Conservation (phyloP, 345 rosid genomes). For the Populus pruinosa region DNA sequence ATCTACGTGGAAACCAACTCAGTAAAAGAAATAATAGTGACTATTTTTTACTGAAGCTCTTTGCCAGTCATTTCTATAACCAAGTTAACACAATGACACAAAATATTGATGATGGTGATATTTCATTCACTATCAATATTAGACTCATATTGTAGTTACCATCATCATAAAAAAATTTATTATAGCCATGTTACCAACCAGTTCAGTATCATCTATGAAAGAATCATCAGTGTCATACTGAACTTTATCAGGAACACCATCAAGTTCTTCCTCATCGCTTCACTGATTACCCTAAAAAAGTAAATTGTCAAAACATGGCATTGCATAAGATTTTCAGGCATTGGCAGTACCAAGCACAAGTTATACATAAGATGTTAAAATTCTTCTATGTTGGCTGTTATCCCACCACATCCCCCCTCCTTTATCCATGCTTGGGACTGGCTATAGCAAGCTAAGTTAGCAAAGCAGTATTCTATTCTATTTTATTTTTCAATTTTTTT, state of each 20-base stretch:
- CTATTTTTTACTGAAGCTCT: background rate
- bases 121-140: background rate
- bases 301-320: background rate
- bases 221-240: conserved; percentile 27
- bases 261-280: conserved; percentile 22
- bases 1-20: background rate
- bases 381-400: background rate
- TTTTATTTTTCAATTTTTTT: too few relatives aligned
- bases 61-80: background rate
- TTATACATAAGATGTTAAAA: background rate
- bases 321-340: background rate
- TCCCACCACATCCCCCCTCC: background rate
- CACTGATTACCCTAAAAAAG: conserved; percentile 20
- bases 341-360: background rate
- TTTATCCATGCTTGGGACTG: background rate
- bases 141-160: background rate
- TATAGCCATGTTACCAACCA: conserved; percentile 14
- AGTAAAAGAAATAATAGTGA: too few relatives aligned
- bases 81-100: background rate
- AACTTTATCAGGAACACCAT: conserved; percentile 23
- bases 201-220: conserved; percentile 25
- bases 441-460: background rate
- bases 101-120: background rate
- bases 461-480: background rate
- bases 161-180: background rate